These are phyloP conservation scores for Boletus reticuloceps DNA, from an alignment of 768 basidiomycete species.

Conservation along the genomic window DNA sequence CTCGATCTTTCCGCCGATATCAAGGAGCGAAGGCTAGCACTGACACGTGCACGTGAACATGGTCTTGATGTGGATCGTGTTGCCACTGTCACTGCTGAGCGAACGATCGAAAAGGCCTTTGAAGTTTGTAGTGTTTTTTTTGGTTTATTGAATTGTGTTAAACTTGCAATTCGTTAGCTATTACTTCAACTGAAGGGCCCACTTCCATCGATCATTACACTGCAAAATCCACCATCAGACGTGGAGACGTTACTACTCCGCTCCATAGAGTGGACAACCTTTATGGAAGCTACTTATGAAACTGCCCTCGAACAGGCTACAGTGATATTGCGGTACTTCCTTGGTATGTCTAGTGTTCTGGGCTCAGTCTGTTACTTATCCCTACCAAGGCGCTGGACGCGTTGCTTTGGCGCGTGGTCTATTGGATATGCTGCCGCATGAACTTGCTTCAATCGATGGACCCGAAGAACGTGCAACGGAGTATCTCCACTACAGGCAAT, in stretches of 20 bases:
- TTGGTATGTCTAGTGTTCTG: constrained; percentile 53
- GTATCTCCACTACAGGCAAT: constrained; percentile 76
- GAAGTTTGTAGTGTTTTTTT: constrained; percentile 38
- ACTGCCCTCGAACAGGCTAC: constrained; percentile 87
- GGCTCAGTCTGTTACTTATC: neutral
- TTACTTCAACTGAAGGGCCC: constrained; percentile 54
- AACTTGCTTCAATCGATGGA: constrained; percentile 58
- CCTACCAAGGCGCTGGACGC: constrained; percentile 61
- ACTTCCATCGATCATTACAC: constrained; percentile 56
- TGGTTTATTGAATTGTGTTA: constrained; percentile 6
- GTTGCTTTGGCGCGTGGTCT: constrained; percentile 63
- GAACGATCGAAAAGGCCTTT: constrained; percentile 70
- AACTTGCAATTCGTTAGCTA: constrained; percentile 34
- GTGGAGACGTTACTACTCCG: constrained; percentile 68
- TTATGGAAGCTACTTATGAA: constrained; percentile 65
- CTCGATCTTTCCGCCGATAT: constrained; percentile 63
- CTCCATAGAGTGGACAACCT: constrained; percentile 92
- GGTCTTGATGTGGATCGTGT: constrained; percentile 82
- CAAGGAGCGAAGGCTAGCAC: constrained; percentile 62
- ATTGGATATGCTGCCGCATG: constrained; percentile 58
- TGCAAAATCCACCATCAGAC: constrained; percentile 56
- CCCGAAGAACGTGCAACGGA: constrained; percentile 73
- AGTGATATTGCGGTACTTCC: constrained; percentile 84
- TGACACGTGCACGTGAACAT: constrained; percentile 77
- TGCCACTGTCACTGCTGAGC: constrained; percentile 76